These are phyloP conservation scores for Phaeophleospora eucalypticola DNA, from an alignment of 2,329 filamentous ascomycete genomes.

Conservation along the genomic window DNA sequence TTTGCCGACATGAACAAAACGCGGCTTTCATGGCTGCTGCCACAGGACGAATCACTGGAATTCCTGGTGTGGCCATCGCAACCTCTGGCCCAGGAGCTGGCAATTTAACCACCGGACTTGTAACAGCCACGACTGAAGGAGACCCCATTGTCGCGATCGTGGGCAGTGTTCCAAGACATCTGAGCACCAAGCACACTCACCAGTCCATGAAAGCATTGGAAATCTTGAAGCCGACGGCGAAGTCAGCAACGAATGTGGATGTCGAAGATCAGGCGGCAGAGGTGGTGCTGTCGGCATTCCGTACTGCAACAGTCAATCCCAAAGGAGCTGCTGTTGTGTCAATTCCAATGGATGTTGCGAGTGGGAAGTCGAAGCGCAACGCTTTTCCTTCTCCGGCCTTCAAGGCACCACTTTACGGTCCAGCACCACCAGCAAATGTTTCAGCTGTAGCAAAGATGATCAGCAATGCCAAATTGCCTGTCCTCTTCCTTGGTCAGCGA, in stretches of 20 bases:
- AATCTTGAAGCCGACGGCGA: constrained; percentile 43
- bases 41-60: constrained; percentile 44
- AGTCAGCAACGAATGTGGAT: constrained; percentile 40
- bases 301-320: constrained; percentile 39
- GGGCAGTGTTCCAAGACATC: constrained; percentile 44
- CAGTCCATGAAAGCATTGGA: constrained; percentile 45
- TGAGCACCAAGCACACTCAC: constrained; percentile 46
- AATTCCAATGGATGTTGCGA: constrained; percentile 45
- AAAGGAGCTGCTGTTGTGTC: constrained; percentile 44
- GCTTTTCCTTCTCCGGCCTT: constrained; percentile 41
- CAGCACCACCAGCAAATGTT: constrained; percentile 34
- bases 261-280: constrained; percentile 48
- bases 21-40: constrained; percentile 50
- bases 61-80: constrained; percentile 45
- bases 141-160: constrained; percentile 48
- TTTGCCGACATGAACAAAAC: constrained; percentile 50
- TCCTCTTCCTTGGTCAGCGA: constrained; percentile 46
- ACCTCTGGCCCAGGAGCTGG: constrained; percentile 48
- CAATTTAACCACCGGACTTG: constrained; percentile 45
- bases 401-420: constrained; percentile 40
- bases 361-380: constrained; percentile 36
- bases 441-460: constrained; percentile 34
- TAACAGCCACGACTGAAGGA: constrained; percentile 48
- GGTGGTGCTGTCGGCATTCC: constrained; percentile 45
- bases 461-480: constrained; percentile 35